Evolutionary conservation across 2,329 filamentous ascomycete genomes (phyloP).

Genomic region (Aureobasidium sp.): DNA sequence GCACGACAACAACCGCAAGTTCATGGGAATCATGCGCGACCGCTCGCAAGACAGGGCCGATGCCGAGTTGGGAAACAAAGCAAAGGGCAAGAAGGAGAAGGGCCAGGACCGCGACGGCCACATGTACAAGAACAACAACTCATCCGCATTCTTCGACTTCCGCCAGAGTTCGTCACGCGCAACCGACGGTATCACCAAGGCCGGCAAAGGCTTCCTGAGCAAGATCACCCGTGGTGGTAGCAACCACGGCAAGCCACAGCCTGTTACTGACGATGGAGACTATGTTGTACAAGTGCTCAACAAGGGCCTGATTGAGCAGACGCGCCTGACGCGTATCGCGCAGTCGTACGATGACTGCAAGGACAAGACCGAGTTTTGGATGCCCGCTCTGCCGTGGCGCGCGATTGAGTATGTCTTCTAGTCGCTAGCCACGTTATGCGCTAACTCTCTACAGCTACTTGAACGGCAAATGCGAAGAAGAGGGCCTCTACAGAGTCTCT

Average conservation of each 20-base stretch:
- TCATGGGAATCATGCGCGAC: slow-evolving; percentile 59
- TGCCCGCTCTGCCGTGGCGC: slow-evolving; percentile 90
- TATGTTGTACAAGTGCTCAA: slow-evolving; percentile 83
- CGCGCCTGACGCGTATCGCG: slow-evolving; percentile 81
- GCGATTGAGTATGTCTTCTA: slow-evolving; percentile 64
- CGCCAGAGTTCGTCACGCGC: slow-evolving; percentile 64
- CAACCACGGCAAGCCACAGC: slow-evolving; percentile 55
- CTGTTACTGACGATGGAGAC: slow-evolving; percentile 59
- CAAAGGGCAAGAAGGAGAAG: slow-evolving; percentile 15
- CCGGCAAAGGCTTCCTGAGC: slow-evolving; percentile 68
- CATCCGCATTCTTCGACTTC: slow-evolving; percentile 29
- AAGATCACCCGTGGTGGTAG: slow-evolving; percentile 64
- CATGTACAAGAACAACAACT: slow-evolving; percentile 10
- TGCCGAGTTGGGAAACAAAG: slow-evolving; percentile 15
- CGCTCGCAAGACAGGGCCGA: slow-evolving; percentile 60
- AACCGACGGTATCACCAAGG: slow-evolving; percentile 60
- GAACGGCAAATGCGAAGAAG: slow-evolving; percentile 90
- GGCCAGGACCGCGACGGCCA: neutral
- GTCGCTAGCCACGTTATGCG: neutral
- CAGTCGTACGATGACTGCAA: slow-evolving; percentile 77
- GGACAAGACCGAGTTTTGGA: slow-evolving; percentile 98
- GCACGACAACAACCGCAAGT: slow-evolving; percentile 55
- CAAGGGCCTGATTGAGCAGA: slow-evolving; percentile 76
- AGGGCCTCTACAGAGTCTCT: slow-evolving; percentile 86
- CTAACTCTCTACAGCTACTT: slow-evolving; percentile 51